Conservation (phyloP, 345 rosid species). For the Sonneratia caseolaris region DNA sequence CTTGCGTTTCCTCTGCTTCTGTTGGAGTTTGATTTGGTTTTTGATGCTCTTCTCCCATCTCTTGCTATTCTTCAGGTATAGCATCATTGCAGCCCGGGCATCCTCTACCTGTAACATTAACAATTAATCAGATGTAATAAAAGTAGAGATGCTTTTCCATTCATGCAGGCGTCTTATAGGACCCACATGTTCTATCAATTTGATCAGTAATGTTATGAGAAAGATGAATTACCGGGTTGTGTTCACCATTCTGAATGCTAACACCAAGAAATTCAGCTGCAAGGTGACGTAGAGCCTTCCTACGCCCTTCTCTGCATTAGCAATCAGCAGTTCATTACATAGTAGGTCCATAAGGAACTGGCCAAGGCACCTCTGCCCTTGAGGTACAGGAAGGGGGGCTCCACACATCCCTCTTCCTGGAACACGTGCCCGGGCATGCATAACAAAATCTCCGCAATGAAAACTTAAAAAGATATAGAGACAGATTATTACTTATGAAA, state of each 20-base stretch:
- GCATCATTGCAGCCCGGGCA: slow-evolving; percentile 87
- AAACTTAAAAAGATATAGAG: not conserved
- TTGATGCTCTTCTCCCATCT: slow-evolving; percentile 67
- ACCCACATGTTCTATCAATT: not conserved
- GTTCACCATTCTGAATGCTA: slow-evolving; percentile 88
- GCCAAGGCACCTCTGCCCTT: not conserved
- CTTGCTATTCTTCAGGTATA: slow-evolving; percentile 55
- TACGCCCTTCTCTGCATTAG: slow-evolving; percentile 43
- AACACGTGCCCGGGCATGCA: no score
- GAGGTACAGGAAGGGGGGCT: not conserved
- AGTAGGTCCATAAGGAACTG: not conserved
- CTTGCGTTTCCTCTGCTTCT: slow-evolving; percentile 63
- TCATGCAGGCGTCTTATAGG: not conserved
- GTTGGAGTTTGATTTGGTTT: slow-evolving; percentile 43
- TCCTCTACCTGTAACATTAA: slow-evolving; percentile 52
- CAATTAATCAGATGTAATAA: not conserved
- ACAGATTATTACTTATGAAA: slow-evolving; percentile 50
- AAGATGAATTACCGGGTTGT: slow-evolving; percentile 66
- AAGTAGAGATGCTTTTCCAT: not conserved
- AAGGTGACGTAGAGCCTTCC: slow-evolving; percentile 71
- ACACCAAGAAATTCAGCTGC: slow-evolving; percentile 77
- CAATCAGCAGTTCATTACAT: slow-evolving; percentile 3
- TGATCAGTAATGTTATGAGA: not conserved
- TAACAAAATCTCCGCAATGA: not conserved
- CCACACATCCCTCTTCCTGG: no score